A percentile compares a stretch with the other conserved stretches of the same genome.
Conservation (phyloP, 2,329 filamentous ascomycete species). For the Xylaria sp. region DNA sequence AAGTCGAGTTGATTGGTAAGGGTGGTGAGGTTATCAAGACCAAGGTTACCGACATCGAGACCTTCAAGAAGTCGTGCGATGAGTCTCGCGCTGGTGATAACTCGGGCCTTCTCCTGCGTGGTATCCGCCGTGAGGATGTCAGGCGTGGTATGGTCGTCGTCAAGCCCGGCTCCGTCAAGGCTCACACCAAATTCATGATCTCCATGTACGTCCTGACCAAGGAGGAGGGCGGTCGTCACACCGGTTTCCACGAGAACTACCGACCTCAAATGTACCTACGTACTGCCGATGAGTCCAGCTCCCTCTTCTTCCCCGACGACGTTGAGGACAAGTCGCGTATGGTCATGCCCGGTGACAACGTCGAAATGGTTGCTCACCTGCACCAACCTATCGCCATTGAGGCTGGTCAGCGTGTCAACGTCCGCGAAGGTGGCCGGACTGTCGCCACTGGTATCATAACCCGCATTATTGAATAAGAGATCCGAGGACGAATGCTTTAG, state of each 20-base stretch:
- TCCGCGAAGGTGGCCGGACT: constrained; percentile 94
- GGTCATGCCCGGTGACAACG: constrained; percentile 98
- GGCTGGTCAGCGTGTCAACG: constrained; percentile 94
- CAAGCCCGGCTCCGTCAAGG: constrained; percentile 83
- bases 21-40: constrained; percentile 87
- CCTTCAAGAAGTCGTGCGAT: constrained; percentile 99
- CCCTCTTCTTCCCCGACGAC: constrained; percentile 87
- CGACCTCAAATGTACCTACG: constrained; percentile 95
- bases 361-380: constrained; percentile 93
- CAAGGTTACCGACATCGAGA: constrained; percentile 99
- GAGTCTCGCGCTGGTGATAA: constrained; percentile 97
- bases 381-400: constrained; percentile 89
- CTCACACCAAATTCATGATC: constrained; percentile 90
- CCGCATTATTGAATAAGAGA: constrained; percentile 70
- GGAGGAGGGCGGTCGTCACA: constrained; percentile 98
- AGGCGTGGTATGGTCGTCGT: constrained; percentile 93
- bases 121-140: constrained; percentile 95
- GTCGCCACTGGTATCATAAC: constrained; percentile 87
- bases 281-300: constrained; percentile 83
- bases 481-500: constrained; percentile 12
- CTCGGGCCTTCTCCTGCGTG: constrained; percentile 95
- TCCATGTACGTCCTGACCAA: constrained; percentile 98
- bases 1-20: constrained; percentile 95
- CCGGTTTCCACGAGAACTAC: constrained; percentile 96
- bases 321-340: constrained; percentile 76